Conservation (phyloP, 495 filamentous ascomycete genomes). For the Penicillium paradoxum region DNA sequence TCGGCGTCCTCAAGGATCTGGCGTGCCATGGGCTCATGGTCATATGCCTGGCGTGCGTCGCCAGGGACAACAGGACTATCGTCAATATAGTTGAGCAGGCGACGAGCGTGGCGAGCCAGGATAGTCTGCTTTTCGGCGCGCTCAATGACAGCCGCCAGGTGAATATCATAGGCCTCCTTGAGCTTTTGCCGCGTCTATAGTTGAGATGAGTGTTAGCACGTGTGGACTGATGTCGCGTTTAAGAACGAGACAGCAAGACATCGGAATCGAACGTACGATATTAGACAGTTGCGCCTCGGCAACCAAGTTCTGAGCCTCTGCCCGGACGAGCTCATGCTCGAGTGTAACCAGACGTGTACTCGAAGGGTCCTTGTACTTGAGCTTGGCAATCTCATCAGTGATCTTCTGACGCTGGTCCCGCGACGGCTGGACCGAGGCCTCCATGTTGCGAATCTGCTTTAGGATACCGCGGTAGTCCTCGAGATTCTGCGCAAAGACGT, state of each 20-base stretch:
- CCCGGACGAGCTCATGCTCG: conserved; percentile 93
- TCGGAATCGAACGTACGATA: conserved; percentile 49
- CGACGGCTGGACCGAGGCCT: conserved; percentile 86
- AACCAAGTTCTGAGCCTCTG: conserved; percentile 91
- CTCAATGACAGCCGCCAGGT: conserved; percentile 84
- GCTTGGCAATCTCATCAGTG: conserved; percentile 79
- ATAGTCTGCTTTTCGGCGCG: conserved; percentile 95
- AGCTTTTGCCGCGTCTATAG: conserved; percentile 80
- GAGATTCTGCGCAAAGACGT: conserved; percentile 74
- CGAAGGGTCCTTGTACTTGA: conserved; percentile 84
- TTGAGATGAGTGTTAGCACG: conserved; percentile 7
- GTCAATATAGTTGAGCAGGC: conserved; percentile 83
- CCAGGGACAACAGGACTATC: conserved; percentile 88
- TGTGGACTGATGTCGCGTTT: neutral
- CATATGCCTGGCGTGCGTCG: conserved; percentile 63
- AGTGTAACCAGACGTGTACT: conserved; percentile 69
- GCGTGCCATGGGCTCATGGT: conserved; percentile 58
- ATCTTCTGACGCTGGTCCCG: conserved; percentile 80
- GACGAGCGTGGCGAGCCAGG: conserved; percentile 80
- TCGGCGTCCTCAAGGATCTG: conserved; percentile 92
- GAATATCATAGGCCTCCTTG: conserved; percentile 85
- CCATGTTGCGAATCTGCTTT: conserved; percentile 89
- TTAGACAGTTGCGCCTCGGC: conserved; percentile 97
- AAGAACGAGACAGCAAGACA: neutral
- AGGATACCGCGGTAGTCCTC: conserved; percentile 76